Percentiles rank a stretch among this genome's conserved stretches.
Evolutionary conservation across 208 protist species (phyloP).

Genomic region (Leishmania amazonensis): DNA sequence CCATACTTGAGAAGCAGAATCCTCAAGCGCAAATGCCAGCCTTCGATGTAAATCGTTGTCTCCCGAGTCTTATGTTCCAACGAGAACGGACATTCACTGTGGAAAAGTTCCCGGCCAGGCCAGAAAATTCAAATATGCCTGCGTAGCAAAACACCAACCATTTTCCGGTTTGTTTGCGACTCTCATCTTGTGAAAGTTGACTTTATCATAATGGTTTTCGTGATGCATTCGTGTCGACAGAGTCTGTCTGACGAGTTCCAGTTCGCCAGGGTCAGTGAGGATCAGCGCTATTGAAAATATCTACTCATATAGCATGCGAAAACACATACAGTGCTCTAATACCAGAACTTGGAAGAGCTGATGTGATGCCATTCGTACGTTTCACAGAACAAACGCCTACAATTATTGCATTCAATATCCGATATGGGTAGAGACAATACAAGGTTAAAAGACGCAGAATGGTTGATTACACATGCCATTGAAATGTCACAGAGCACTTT

Average conservation of each 20-base stretch:
- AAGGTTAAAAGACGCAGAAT: too few species aligned
- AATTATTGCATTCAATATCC: not conserved
- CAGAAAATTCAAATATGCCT: not conserved
- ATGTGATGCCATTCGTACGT: not conserved
- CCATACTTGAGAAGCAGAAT: not conserved
- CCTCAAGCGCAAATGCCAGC: not conserved
- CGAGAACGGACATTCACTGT: not conserved
- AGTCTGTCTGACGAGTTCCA: not conserved
- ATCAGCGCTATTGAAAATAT: not conserved
- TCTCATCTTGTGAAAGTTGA: not conserved
- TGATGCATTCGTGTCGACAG: too few species aligned
- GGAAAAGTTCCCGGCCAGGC: not conserved
- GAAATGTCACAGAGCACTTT: not conserved
- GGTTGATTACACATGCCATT: too few species aligned
- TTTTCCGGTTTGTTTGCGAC: too few species aligned
- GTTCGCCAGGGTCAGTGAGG: not conserved
- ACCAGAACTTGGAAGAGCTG: not conserved
- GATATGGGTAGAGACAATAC: not conserved
- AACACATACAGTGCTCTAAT: not conserved
- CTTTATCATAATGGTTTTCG: too few species aligned
- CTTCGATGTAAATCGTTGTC: not conserved
- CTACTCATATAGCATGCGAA: not conserved
- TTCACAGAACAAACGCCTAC: not conserved
- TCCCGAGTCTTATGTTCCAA: not conserved
- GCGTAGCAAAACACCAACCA: not conserved